phyloP scores from a whole-genome alignment of 768 basidiomycete species.

The Clitopilus passeckerianus region DNA sequence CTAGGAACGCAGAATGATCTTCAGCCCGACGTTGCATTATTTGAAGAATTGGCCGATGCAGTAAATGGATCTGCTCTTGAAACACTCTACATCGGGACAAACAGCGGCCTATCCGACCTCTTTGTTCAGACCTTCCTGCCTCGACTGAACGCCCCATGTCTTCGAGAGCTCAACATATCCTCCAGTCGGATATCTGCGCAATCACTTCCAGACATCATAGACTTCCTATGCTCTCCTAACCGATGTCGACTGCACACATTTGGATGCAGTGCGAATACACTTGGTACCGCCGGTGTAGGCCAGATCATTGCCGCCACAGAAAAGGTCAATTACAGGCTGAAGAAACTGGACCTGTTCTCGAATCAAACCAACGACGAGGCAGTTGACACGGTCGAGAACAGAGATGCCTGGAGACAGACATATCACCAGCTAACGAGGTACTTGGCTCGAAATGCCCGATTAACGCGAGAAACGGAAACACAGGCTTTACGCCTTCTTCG shows the following conservation, averaged over 20 bases:
- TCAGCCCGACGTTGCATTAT: constrained; percentile 25
- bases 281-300: constrained; percentile 40
- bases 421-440: constrained; percentile 25
- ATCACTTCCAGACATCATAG: constrained; percentile 35
- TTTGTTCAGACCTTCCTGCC: constrained; percentile 50
- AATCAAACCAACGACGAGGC: constrained; percentile 29
- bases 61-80: constrained; percentile 52
- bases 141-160: constrained; percentile 36
- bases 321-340: constrained; percentile 40
- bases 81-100: constrained; percentile 46
- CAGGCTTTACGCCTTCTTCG: constrained; percentile 49
- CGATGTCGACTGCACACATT: constrained; percentile 45
- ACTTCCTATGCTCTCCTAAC: constrained; percentile 42
- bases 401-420: constrained; percentile 10
- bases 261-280: constrained; percentile 50
- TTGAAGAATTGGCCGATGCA: constrained; percentile 29
- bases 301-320: constrained; percentile 41
- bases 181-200: constrained; percentile 39
- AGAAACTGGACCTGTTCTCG: constrained; percentile 44
- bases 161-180: constrained; percentile 54
- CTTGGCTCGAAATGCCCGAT: constrained; percentile 37
- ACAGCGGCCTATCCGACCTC: constrained; percentile 41
- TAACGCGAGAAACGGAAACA: constrained; percentile 30
- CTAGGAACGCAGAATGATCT: constrained; percentile 15
- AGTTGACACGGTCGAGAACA: constrained; percentile 10